Evolutionary conservation across 2,329 filamentous ascomycete species (phyloP), one percentile per base, ranked within the genome.

Genomic region (Monilinia fructicola): DNA sequence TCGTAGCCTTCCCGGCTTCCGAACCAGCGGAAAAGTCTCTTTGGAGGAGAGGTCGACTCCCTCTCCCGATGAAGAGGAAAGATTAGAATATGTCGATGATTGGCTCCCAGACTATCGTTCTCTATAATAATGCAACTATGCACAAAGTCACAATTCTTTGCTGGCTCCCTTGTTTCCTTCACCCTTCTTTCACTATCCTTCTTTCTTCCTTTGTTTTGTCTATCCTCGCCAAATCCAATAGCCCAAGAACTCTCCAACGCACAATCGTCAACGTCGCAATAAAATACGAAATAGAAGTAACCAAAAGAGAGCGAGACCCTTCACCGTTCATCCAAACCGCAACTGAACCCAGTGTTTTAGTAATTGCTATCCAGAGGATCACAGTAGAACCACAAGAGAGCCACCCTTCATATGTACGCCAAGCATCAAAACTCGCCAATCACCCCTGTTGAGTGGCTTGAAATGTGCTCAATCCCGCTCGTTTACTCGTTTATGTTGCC

Each of bases 391-490:
- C 21, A 26, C 46, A 18, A 21, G 42, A 21, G 14, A 46, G 12
- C 46, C 7, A n/a, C 46, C 44, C 31, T 54, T 2, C 26, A 23
- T 31, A 35, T 40, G 54, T 28, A 52, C 11, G 54, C 63, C 63
- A 60, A 65, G 63, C 52, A 23, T 31, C 21, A 38, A 59, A 23
- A 16, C 4, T 60, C 44, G 54, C 31, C 55, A 40, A 59, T 21
- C 18, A 52, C 23, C 63, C 62, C 6, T 52, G 54, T 38, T 21
- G 3, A 42, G 56, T 67, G 66, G 66, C 66, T 65, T 64, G 66
- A 67, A 65, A 67, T 65, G 23, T 67, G 66, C 66, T 67, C 66
- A 67, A 67, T 65, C 53, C 44, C 61, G 44, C 66, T 67, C 66
- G 54, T 53, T 56, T 42, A n/a, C 61, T 67, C 66, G 38, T 53